phyloP scores from a whole-genome alignment of 768 basidiomycete species.

The Tylopilus cervinicoccineus region DNA sequence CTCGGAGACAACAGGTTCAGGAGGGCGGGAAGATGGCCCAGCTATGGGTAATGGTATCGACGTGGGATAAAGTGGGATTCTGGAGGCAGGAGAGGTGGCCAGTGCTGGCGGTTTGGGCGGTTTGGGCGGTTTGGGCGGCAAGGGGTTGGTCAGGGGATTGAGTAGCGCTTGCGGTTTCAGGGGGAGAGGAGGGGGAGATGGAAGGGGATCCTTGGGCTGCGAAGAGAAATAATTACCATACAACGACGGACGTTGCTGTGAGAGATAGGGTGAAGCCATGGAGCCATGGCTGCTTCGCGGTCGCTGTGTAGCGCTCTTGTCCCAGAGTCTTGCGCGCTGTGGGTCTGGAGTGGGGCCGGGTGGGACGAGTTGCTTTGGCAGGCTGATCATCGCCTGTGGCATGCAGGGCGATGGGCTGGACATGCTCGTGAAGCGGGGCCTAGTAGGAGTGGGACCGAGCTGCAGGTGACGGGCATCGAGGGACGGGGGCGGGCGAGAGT shows the following conservation, averaged over 20 bases:
- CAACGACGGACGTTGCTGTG: constrained; percentile 14
- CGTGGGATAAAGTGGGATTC: constrained; percentile 33
- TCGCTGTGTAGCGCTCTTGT: constrained; percentile 9
- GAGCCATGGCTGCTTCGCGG: constrained; percentile 12
- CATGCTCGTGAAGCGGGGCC: constrained; percentile 22
- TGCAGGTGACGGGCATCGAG: constrained; percentile 16
- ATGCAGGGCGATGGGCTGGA: constrained; percentile 6
- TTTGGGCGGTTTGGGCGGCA: constrained; percentile 39
- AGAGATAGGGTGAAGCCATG: constrained; percentile 5
- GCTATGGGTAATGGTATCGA: constrained; percentile 23
- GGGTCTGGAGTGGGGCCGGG: constrained; percentile 23
- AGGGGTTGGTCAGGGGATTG: constrained; percentile 30
- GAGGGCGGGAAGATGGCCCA: constrained; percentile 5
- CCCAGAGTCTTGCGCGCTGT: constrained; percentile 21
- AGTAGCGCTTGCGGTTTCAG: constrained; percentile 27
- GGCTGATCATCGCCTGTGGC: neutral
- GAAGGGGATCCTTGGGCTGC: constrained; percentile 14
- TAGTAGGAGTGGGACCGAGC: constrained; percentile 10
- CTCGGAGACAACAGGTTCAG: constrained; percentile 2
- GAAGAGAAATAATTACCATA: constrained; percentile 29
- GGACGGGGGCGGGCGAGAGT: constrained; percentile 16
- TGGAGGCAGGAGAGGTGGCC: constrained; percentile 12
- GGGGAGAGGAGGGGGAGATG: constrained; percentile 29
- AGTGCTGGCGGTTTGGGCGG: constrained; percentile 37
- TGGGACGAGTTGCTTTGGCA: constrained; percentile 16